Conservation (phyloP, 305 asterid species). For the Fraxinus paxiana region DNA sequence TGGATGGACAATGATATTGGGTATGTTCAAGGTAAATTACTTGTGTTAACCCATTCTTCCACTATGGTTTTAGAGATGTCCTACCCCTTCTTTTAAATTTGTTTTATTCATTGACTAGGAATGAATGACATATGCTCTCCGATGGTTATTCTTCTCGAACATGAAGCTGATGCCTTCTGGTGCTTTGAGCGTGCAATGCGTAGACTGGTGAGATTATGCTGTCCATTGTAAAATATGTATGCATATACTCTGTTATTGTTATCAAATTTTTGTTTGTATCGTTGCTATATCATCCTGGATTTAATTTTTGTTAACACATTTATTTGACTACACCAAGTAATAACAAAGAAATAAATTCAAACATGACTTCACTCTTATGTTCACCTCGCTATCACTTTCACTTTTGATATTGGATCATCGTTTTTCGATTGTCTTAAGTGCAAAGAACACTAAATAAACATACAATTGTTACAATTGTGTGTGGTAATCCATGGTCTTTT, state of each 20-base stretch:
- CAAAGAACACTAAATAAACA: background rate
- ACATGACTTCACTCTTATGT: background rate
- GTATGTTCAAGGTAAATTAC: slow-evolving; percentile 84
- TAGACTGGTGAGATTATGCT: slow-evolving; percentile 59
- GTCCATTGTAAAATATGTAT: slow-evolving; percentile 11
- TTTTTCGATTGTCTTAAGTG: background rate
- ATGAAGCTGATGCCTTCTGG: slow-evolving; percentile 99
- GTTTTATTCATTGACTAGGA: slow-evolving; percentile 48
- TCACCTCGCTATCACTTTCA: background rate
- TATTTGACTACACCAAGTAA: background rate
- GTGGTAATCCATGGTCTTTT: background rate
- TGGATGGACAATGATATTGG: slow-evolving; percentile 95
- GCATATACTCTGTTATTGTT: background rate
- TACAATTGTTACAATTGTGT: background rate
- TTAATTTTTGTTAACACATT: background rate
- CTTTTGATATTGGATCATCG: background rate
- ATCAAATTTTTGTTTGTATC: background rate
- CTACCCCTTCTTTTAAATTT: slow-evolving; percentile 22
- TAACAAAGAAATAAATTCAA: background rate
- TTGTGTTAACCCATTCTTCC: slow-evolving; percentile 16
- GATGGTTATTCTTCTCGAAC: slow-evolving; percentile 70
- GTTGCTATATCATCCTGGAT: background rate
- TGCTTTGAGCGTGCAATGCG: slow-evolving; percentile 98
- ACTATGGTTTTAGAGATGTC: slow-evolving; percentile 24
- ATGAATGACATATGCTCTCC: slow-evolving; percentile 99